phyloP scores from a whole-genome alignment of 2,329 filamentous ascomycete genomes.

The Rhynchosporium agropyri region DNA sequence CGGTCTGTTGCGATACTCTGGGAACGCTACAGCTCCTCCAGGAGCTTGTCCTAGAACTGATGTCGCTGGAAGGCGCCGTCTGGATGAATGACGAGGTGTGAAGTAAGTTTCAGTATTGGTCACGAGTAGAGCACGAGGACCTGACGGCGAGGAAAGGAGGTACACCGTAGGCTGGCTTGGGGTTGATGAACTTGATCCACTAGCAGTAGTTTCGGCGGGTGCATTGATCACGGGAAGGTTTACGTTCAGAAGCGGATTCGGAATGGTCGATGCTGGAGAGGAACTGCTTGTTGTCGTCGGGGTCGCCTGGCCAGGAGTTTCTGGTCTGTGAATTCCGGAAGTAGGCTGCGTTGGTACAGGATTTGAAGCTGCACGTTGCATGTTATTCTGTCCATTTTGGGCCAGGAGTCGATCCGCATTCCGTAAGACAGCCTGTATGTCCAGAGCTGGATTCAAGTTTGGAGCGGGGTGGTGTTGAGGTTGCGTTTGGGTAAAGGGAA shows the following conservation, averaged over 20 bases:
- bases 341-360: slow-evolving; percentile 20
- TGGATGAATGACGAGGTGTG: slow-evolving; percentile 46
- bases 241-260: slow-evolving; percentile 9
- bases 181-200: slow-evolving; percentile 25
- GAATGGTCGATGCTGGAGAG: slow-evolving; percentile 24
- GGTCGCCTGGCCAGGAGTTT: slow-evolving; percentile 23
- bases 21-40: slow-evolving; percentile 25
- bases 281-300: slow-evolving; percentile 27
- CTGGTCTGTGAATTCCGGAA: slow-evolving; percentile 20
- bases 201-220: slow-evolving; percentile 26
- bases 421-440: slow-evolving; percentile 37
- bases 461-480: slow-evolving; percentile 24
- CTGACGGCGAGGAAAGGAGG: slow-evolving; percentile 61
- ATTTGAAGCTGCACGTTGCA: slow-evolving; percentile 33
- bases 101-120: slow-evolving; percentile 57
- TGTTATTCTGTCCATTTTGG: slow-evolving; percentile 30
- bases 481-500: slow-evolving; percentile 31
- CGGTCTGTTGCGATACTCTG: slow-evolving; percentile 37
- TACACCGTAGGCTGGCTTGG: slow-evolving; percentile 55
- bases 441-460: slow-evolving; percentile 29
- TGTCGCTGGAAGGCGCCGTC: slow-evolving; percentile 26
- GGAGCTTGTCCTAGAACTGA: slow-evolving; percentile 14
- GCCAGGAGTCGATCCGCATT: slow-evolving; percentile 35
- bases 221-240: slow-evolving; percentile 3
- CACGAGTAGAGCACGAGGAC: slow-evolving; percentile 60